Evolutionary conservation across 345 rosid species (phyloP).

Genomic region (Lepidium didymum): DNA sequence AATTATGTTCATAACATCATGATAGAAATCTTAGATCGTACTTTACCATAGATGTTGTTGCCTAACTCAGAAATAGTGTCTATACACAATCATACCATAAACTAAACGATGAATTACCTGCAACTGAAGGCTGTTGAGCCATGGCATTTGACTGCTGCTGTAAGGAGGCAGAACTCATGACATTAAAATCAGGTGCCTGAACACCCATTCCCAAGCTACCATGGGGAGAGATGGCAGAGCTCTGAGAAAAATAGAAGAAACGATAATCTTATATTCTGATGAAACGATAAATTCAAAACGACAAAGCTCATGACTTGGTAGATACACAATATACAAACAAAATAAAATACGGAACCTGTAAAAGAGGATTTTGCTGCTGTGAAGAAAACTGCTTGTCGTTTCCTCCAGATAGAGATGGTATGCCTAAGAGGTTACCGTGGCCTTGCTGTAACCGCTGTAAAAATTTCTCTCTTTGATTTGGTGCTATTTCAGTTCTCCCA

Average conservation of each 20-base stretch:
- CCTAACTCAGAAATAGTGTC: neutral
- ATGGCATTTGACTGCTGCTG: conserved; percentile 61
- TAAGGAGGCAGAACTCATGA: conserved; percentile 45
- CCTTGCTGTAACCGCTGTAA: conserved; percentile 83
- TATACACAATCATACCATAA: neutral
- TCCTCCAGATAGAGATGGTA: conserved; percentile 68
- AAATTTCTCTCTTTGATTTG: conserved; percentile 85
- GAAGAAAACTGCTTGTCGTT: conserved; percentile 85
- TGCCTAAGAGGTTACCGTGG: conserved; percentile 61
- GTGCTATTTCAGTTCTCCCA: conserved; percentile 84
- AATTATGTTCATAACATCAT: neutral
- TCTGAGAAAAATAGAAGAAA: conserved; percentile 53
- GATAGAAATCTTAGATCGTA: neutral
- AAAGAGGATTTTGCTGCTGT: conserved; percentile 68
- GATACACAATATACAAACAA: conserved; percentile 15
- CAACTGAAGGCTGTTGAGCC: conserved; percentile 49
- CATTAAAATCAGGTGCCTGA: conserved; percentile 56
- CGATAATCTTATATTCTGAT: neutral
- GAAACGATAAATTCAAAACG: neutral
- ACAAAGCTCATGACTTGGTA: neutral
- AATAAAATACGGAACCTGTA: conserved; percentile 46
- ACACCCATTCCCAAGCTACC: conserved; percentile 63
- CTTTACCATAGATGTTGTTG: neutral
- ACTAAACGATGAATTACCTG: conserved; percentile 18
- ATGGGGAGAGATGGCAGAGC: conserved; percentile 64